Evolutionary conservation across 1,284 basidiomycete genomes (phyloP).

Genomic region (Thelephora terrestris): DNA sequence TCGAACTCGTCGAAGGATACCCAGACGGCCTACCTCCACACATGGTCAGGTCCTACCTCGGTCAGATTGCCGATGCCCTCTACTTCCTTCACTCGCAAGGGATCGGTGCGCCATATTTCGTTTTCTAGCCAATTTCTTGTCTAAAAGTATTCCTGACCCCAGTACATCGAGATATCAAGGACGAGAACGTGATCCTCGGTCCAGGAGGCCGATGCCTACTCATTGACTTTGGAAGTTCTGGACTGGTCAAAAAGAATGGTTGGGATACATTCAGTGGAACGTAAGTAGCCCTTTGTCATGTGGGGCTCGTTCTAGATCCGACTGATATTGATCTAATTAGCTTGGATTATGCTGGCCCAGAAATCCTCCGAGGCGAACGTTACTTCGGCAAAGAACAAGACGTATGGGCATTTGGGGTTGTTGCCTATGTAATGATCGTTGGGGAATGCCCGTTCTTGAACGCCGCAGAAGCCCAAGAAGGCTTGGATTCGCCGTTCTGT

Average conservation of each 20-base stretch:
- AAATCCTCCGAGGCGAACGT: constrained; percentile 90
- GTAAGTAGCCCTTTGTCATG: constrained; percentile 36
- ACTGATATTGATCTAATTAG: constrained; percentile 29
- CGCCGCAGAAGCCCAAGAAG: constrained; percentile 74
- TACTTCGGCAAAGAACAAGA: constrained; percentile 97
- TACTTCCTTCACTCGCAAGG: constrained; percentile 87
- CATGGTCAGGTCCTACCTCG: constrained; percentile 78
- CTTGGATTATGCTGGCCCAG: constrained; percentile 94
- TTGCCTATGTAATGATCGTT: constrained; percentile 90
- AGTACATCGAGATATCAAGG: constrained; percentile 98
- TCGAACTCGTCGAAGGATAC: constrained; percentile 88
- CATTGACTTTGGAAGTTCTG: constrained; percentile 95
- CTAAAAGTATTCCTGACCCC: constrained; percentile 1
- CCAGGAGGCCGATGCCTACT: constrained; percentile 72
- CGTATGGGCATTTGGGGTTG: constrained; percentile 98
- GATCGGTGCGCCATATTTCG: constrained; percentile 46
- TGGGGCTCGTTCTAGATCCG: constrained; percentile 7
- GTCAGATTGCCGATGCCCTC: constrained; percentile 90
- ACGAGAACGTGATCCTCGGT: constrained; percentile 90
- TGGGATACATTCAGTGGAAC: constrained; percentile 97
- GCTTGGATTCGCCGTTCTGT: constrained; percentile 64
- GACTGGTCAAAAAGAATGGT: constrained; percentile 70
- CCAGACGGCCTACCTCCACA: constrained; percentile 77
- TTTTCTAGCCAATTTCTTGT: constrained; percentile 2
- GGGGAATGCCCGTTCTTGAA: constrained; percentile 94